These are phyloP conservation scores for Pythium monospermum DNA, from an alignment of 352 stramenopile genomes.

Conservation along the genomic window DNA sequence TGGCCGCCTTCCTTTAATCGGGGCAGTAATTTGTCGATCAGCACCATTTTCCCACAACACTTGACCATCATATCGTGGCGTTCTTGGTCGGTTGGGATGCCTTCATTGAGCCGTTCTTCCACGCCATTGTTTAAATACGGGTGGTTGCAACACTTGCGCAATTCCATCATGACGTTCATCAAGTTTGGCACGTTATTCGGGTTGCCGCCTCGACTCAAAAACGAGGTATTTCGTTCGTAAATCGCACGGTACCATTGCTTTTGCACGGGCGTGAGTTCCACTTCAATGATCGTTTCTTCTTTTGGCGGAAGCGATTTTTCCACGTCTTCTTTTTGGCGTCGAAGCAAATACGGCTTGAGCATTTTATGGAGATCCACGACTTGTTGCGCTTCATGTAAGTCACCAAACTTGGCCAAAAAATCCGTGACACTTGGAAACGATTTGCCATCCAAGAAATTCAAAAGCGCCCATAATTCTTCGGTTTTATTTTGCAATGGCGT, in stretches of 20 bases:
- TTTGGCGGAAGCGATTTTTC: slow-evolving; percentile 86
- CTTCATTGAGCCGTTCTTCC: slow-evolving; percentile 83
- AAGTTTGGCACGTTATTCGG: slow-evolving; percentile 83
- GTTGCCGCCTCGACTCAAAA: slow-evolving; percentile 79
- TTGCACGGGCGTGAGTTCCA: slow-evolving; percentile 87
- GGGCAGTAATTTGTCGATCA: slow-evolving; percentile 99
- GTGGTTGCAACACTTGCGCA: slow-evolving; percentile 90
- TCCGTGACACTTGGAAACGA: slow-evolving; percentile 91
- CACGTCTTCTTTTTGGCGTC: slow-evolving; percentile 88
- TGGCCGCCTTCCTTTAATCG: slow-evolving; percentile 96
- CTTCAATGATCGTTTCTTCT: slow-evolving; percentile 89
- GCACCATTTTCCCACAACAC: slow-evolving; percentile 98
- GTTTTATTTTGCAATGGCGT: slow-evolving; percentile 97
- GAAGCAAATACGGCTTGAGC: slow-evolving; percentile 86
- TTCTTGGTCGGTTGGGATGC: slow-evolving; percentile 59
- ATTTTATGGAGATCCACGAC: slow-evolving; percentile 89
- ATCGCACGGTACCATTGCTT: slow-evolving; percentile 90
- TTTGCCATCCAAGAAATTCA: slow-evolving; percentile 97
- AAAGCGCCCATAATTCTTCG: slow-evolving; percentile 98
- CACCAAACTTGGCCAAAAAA: slow-evolving; percentile 93
- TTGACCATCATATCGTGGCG: slow-evolving; percentile 94
- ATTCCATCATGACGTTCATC: slow-evolving; percentile 92
- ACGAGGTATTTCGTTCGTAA: slow-evolving; percentile 96
- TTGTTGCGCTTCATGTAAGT: slow-evolving; percentile 81
- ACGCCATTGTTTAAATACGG: slow-evolving; percentile 93